These are phyloP conservation scores for Luvunga scandens DNA, from an alignment of 345 rosid species.

Conservation along the genomic window DNA sequence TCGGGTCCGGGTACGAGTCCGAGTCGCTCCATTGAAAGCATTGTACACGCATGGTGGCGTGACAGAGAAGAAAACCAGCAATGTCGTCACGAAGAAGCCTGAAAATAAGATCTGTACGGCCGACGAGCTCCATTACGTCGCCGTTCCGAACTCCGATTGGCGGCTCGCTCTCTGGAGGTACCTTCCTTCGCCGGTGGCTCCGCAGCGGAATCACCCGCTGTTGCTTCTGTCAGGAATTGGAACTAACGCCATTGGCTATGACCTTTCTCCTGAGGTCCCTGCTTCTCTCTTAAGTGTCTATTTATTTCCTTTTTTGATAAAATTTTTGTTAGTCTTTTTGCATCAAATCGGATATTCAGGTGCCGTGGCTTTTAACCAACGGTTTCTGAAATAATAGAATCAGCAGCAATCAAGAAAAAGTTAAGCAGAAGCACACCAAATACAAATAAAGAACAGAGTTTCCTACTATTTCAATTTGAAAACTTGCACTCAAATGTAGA, in stretches of 20 bases:
- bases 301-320: too few relatives aligned
- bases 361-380: too few relatives aligned
- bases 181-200: conserved; percentile 54
- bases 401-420: too few relatives aligned
- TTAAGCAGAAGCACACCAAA: too few relatives aligned
- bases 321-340: too few relatives aligned
- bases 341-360: too few relatives aligned
- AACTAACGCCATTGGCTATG: conserved; percentile 72
- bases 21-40: not conserved
- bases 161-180: conserved; percentile 61
- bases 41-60: not conserved
- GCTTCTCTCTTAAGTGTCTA: not conserved
- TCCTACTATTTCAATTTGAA: not conserved
- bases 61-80: not conserved
- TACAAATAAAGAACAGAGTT: not conserved
- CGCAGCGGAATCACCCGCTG: conserved; percentile 70
- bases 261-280: conserved; percentile 68
- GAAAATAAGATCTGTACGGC: conserved; percentile 44
- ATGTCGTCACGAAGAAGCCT: not conserved
- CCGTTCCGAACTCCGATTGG: conserved; percentile 40
- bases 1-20: not conserved
- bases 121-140: conserved; percentile 53
- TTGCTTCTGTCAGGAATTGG: conserved; percentile 74
- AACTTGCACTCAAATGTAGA: not conserved
- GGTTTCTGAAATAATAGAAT: too few relatives aligned